Evolutionary conservation across 2,329 filamentous ascomycete genomes (phyloP).

Genomic region (Diaporthe sp.): DNA sequence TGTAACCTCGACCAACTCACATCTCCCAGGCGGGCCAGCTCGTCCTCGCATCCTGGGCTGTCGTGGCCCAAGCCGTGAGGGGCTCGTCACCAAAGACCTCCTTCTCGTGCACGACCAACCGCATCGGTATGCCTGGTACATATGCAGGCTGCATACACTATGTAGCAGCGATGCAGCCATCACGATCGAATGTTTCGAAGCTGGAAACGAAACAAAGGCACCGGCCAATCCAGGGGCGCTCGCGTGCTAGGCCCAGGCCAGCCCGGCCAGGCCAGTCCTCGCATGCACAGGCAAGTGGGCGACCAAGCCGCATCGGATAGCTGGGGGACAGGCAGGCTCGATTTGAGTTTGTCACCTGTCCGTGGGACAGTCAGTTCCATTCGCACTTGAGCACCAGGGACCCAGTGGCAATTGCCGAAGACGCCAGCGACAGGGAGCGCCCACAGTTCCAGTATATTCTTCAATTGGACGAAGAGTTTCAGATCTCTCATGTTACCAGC

Average conservation of each 20-base stretch:
- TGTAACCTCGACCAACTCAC: constrained; percentile 11
- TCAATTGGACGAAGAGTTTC: constrained; percentile 1
- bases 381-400: background rate
- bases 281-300: constrained; percentile 27
- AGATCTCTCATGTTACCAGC: background rate
- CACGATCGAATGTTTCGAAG: constrained; percentile 20
- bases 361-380: background rate
- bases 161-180: constrained; percentile 6
- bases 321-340: background rate
- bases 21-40: background rate
- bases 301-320: constrained; percentile 1
- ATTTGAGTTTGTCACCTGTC: constrained; percentile 12
- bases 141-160: background rate
- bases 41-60: background rate
- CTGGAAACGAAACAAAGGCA: constrained; percentile 25
- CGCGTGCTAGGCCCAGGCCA: constrained; percentile 8
- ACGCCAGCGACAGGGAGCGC: background rate
- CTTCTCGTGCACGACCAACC: background rate
- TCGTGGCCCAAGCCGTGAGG: background rate
- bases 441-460: background rate
- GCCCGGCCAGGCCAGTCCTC: constrained; percentile 10
- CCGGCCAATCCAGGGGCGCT: constrained; percentile 13
- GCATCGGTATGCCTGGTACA: background rate
- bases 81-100: background rate
- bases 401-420: constrained; percentile 23